Evolutionary conservation across 2,329 filamentous ascomycete genomes (phyloP).

Genomic region (Pseudogymnoascus verrucosus): DNA sequence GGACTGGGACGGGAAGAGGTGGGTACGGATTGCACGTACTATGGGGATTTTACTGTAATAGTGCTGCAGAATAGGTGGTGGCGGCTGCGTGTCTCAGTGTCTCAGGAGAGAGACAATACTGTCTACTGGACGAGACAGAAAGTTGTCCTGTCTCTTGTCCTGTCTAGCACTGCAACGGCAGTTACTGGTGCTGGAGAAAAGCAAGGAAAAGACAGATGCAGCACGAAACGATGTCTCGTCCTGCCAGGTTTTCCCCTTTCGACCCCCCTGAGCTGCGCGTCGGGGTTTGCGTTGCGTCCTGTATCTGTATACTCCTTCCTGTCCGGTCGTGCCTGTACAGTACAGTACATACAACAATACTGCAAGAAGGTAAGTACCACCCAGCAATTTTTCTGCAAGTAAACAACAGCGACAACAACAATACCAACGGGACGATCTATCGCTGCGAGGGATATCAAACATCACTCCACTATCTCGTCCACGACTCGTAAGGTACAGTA

Average conservation of each 20-base stretch:
- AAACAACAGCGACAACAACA: not conserved
- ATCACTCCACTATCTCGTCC: not conserved
- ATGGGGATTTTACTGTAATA: not conserved
- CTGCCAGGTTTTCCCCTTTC: not conserved
- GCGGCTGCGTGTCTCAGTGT: not conserved
- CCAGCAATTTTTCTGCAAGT: not conserved
- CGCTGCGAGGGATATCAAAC: not conserved
- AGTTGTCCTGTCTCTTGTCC: not conserved
- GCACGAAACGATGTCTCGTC: not conserved
- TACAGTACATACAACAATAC: not conserved
- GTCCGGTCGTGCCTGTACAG: not conserved
- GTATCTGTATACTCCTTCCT: not conserved
- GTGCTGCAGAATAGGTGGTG: not conserved
- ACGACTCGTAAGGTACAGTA: not conserved
- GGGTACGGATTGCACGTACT: not conserved
- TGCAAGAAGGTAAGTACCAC: not conserved
- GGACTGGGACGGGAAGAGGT: not conserved
- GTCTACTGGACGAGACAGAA: not conserved
- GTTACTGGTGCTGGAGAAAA: not conserved
- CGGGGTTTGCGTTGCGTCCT: not conserved
- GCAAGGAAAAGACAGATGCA: not conserved
- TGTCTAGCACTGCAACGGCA: not conserved
- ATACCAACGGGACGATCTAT: not conserved
- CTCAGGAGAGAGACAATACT: not conserved
- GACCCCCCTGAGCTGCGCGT: not conserved